Conservation (phyloP, 176 grass and related monocot species). For the Guadua angustifolia region DNA sequence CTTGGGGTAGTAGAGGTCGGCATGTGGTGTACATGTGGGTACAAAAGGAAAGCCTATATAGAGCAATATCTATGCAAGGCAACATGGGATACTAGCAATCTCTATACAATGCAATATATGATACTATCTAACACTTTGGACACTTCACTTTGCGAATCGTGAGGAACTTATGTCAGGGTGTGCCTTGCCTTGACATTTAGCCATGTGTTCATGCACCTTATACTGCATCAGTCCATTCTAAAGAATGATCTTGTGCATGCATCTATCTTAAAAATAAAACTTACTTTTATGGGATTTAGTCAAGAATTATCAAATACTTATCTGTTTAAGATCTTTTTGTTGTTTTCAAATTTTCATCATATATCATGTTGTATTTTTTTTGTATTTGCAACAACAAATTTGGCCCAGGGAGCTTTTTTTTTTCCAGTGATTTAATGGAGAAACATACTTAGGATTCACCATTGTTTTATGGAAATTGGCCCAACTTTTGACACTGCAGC, state of each 20-base stretch:
- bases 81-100: too few species aligned
- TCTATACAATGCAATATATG: too few species aligned
- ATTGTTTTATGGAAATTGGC: neutral
- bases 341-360: neutral
- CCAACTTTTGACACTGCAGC: neutral
- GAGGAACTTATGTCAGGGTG: neutral
- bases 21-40: too few species aligned
- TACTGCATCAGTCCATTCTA: neutral
- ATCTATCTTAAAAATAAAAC: neutral
- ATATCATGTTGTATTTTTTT: neutral
- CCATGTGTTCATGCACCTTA: neutral
- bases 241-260: neutral
- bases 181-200: neutral
- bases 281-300: neutral
- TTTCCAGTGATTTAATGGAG: slow-evolving; percentile 5
- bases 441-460: neutral
- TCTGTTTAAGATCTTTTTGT: neutral
- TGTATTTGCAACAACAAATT: neutral
- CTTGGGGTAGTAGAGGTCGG: too few species aligned
- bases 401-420: neutral
- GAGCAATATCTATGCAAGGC: too few species aligned
- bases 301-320: neutral
- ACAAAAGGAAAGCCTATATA: too few species aligned
- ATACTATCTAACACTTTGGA: neutral
- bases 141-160: neutral